Percentiles rank a stretch among this genome's conserved stretches.
Evolutionary conservation across 2,329 filamentous ascomycete species (phyloP).

Genomic region (Aurifilum marmelostoma): DNA sequence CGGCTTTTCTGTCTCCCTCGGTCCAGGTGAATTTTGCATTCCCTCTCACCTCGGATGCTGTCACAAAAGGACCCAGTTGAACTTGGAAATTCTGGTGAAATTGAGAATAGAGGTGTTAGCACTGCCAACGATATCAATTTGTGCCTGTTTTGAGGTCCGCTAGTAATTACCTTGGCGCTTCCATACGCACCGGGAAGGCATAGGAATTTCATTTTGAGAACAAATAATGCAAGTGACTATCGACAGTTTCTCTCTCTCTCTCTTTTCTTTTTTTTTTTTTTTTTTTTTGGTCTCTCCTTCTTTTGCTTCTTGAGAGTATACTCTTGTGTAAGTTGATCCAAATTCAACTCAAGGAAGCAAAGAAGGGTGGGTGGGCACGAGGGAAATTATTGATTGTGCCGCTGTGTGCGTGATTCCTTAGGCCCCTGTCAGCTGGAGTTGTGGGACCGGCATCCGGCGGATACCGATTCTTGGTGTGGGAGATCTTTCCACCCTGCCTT

Average conservation of each 20-base stretch:
- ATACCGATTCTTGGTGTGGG: not conserved
- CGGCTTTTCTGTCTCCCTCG: constrained; percentile 20
- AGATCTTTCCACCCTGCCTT: not conserved
- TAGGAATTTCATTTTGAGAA: constrained; percentile 56
- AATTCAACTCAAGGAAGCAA: not conserved
- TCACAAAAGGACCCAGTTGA: constrained; percentile 25
- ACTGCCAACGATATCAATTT: not conserved
- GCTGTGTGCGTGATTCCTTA: not conserved
- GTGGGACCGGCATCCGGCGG: not conserved
- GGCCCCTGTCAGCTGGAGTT: not conserved
- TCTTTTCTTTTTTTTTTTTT: too few species aligned
- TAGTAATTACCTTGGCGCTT: constrained; percentile 55
- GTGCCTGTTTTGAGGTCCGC: not conserved
- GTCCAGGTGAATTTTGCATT: constrained; percentile 26
- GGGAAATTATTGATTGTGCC: not conserved
- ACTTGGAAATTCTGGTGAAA: constrained; percentile 29
- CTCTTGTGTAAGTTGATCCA: not conserved
- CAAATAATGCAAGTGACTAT: too few species aligned
- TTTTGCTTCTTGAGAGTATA: not conserved
- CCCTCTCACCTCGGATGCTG: constrained; percentile 19
- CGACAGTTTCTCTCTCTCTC: too few species aligned
- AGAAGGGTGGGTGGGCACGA: not conserved
- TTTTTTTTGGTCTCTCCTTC: too few species aligned
- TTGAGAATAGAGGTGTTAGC: not conserved
- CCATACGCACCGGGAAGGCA: constrained; percentile 63